Evolutionary conservation across 208 protist species (phyloP), one percentile per base, ranked within the genome.

Genomic region (Acanthamoeba healyi): DNA sequence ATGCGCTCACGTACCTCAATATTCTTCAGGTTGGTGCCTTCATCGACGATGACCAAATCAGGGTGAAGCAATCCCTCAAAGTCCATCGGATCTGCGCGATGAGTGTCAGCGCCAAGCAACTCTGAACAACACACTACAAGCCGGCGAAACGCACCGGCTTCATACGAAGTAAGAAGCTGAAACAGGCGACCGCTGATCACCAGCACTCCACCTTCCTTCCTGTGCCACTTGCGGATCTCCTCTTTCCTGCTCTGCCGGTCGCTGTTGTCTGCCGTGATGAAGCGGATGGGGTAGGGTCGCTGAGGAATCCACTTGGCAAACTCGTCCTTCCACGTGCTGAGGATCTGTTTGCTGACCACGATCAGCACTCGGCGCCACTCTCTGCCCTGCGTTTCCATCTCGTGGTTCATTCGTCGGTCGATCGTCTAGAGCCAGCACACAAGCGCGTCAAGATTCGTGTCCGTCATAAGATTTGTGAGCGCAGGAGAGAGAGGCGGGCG

Each of bases 1-100:
- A n/a, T n/a, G n/a, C n/a, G n/a, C n/a, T n/a, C n/a, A 36, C 44
- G 44, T 22, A 58, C 77, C 44, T 51, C 22, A 17, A 44, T 51
- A n/a, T 86, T 86, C 44, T 86, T 86, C 29, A 86, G 32, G 44
- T 58, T 58, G 77, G 77, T 86, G 24, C 77, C 77, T 58, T 86
- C 77, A 44, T 86, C 77, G 9, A 86, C 42, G 44, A 86, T 58
- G 5, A 86, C 42, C 22, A 86, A 29, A n/a, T 86, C 77, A 10
- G 77, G 77, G 2, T 38, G 0, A 2, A 54, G 72, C 42, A 82
- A 24, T 46, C 40, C 72, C 5, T 4, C 26, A 29, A n/a, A 49
- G 9, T 12, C 14, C 12, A 40, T 3, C 36, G 29, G 54, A 22
- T 58, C 44, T 86, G 70, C 10, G 22, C 32, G 36, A n/a, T n/a